Conservation (phyloP, 805 yeast species). For the Komagataella ulmi region DNA sequence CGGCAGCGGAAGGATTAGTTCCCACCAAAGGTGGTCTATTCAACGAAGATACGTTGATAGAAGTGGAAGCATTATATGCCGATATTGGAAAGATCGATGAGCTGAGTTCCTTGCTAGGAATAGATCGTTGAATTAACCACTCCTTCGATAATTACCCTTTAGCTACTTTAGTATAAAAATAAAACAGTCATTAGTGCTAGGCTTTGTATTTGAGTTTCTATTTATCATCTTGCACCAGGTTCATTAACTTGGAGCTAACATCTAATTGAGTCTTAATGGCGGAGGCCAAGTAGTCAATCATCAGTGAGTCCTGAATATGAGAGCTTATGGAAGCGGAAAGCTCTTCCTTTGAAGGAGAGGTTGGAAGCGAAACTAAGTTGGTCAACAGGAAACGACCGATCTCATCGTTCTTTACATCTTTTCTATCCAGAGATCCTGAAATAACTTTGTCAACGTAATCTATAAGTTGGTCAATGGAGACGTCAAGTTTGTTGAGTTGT, state of each 20-base stretch:
- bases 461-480: conserved; percentile 34
- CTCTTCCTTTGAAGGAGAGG: conserved; percentile 33
- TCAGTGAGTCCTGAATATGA: conserved; percentile 67
- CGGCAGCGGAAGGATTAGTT: conserved; percentile 63
- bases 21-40: conserved; percentile 67
- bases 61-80: conserved; percentile 57
- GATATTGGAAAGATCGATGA: conserved; percentile 33
- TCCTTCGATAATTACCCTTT: not conserved
- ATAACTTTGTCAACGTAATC: conserved; percentile 30
- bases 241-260: conserved; percentile 61
- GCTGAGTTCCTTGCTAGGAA: conserved; percentile 15
- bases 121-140: not conserved
- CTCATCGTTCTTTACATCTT: conserved; percentile 21
- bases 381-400: conserved; percentile 58
- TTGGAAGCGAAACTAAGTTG: conserved; percentile 37
- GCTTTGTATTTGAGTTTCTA: not conserved
- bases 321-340: conserved; percentile 50
- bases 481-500: conserved; percentile 31
- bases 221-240: conserved; percentile 18
- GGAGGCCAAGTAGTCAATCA: conserved; percentile 72
- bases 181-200: not conserved
- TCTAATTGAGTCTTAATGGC: conserved; percentile 79
- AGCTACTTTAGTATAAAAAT: not conserved
- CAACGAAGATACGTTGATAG: conserved; percentile 60
- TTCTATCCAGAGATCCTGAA: conserved; percentile 29